Evolutionary conservation across 2,329 filamentous ascomycete genomes (phyloP).

Genomic region (Apiospora sp.): DNA sequence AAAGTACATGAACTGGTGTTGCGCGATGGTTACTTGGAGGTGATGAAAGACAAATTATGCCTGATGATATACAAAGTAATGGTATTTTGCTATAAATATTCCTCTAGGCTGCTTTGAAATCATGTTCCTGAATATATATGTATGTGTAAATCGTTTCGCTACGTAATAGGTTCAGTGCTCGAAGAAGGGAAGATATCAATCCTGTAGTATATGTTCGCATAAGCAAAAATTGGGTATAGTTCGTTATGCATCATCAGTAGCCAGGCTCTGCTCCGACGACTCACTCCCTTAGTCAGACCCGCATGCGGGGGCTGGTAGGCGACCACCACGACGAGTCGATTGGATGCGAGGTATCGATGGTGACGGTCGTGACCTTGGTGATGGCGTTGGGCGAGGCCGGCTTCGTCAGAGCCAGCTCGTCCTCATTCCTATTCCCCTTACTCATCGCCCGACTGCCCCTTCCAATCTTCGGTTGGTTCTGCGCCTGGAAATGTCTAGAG

Average conservation of each 20-base stretch:
- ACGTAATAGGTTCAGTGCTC: too few relatives aligned
- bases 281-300: background rate
- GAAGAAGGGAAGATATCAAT: background rate
- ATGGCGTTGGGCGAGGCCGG: slow-evolving; percentile 24
- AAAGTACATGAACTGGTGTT: background rate
- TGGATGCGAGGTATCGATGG: slow-evolving; percentile 25
- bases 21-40: background rate
- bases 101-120: too few relatives aligned
- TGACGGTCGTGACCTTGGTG: slow-evolving; percentile 32
- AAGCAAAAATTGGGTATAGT: background rate
- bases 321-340: slow-evolving; percentile 9
- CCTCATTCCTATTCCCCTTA: slow-evolving; percentile 23
- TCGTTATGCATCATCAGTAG: background rate
- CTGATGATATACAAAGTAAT: background rate
- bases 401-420: slow-evolving; percentile 24
- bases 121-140: too few relatives aligned
- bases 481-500: background rate
- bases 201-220: too few relatives aligned
- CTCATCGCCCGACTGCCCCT: slow-evolving; percentile 48
- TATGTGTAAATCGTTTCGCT: too few relatives aligned
- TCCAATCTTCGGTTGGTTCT: slow-evolving; percentile 32
- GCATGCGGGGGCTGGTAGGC: slow-evolving; percentile 1
- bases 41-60: background rate
- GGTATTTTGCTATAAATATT: background rate
- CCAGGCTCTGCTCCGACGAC: background rate